Evolutionary conservation across 2,329 filamentous ascomycete species (phyloP), one percentile per base, ranked within the genome.

Genomic region (Thielaviopsis euricoi): DNA sequence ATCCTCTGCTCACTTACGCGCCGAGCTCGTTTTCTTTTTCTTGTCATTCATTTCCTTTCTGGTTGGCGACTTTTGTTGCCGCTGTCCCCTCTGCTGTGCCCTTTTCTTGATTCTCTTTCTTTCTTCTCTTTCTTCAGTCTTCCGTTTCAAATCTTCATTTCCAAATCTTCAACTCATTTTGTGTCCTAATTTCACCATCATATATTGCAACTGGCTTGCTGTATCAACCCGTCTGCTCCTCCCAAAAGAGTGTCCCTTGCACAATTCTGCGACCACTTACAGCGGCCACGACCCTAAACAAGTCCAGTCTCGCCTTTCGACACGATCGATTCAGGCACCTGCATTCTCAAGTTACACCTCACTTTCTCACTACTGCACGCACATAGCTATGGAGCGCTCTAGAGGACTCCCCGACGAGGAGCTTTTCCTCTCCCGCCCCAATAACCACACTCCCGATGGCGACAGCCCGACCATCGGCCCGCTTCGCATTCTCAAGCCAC

Each of bases 401-500:
- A 81, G 84, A 67, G 84, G 85, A 65, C 75, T 84, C 64, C 80
- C 85, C 25, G 85, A 89, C 29, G 85, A 89, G 71, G 88, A 91
- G 76, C 85, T 94, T 74, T 91, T 94, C 73, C 79, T 94, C 71
- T 79, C 71, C 67, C 77, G 74, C 55, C 77, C 76, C n/a, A 67
- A 73, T 9, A 61, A 61, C n/a, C 55, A 19, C 19, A 62, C 66
- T 9, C 69, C 72, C 12, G 75, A 78, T 52, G 74, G 74, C 53
- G 82, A 89, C 65, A 89, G 87, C 65, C 87, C 89, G 59, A 87
- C 86, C 19, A 80, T 95, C 64, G 87, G 87, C 65, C 89, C 89
- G 61, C 71, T 95, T 71, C 82, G 88, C 66, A 94, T 95, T 68
- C 85, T 84, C 73, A 94, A 94, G 70, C 82, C 84, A 58, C 80